Evolutionary conservation across 768 basidiomycete species (phyloP), one percentile per base, ranked within the genome.

Genomic region (Rhizopogon salebrosus): DNA sequence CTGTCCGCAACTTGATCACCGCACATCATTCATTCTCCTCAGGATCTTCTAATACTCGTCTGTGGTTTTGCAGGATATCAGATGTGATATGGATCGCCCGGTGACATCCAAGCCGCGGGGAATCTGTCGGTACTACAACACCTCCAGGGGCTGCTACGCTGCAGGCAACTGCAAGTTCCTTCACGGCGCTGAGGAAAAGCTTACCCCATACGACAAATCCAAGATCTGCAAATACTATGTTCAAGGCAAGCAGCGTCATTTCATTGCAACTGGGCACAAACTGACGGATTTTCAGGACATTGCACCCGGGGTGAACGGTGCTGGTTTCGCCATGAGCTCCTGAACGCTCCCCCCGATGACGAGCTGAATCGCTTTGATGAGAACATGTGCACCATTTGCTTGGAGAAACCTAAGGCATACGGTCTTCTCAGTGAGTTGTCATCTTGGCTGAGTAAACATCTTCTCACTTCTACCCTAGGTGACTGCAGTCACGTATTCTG

Each of bases 401-500:
- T 87, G 54, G 89, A 92, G 62, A 82, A 75, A 59, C 88, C 89
- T 10, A 67, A 67, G 4, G 80, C 79, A 0, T 90, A 82, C 60
- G 90, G 87, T 34, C 68, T 91, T 14, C 74, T 92, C 26, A 72
- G 87, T 87, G 62, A 60, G 75, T 53, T 20, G 3, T n/a, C 31
- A 18, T 31, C n/a, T 16, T 26, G 18, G 27, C 9, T 42, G 26
- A 3, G 16, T 9, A n/a, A 29, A 26, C 24, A 7, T 54, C 34
- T 8, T 53, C 31, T 29, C 31, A 36, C n/a, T 57, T 46, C 41
- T 14, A 31, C 18, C 46, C 10, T 55, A 90, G 88, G 67, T 20
- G 83, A 82, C 29, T 92, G 90, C 63, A 84, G 78, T 55, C 90
- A 92, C 65, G 71, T 89, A 43, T 92, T 90, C 65, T 92, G 90